phyloP scores from a whole-genome alignment of 2,329 filamentous ascomycete genomes.

The Geosmithia flava region DNA sequence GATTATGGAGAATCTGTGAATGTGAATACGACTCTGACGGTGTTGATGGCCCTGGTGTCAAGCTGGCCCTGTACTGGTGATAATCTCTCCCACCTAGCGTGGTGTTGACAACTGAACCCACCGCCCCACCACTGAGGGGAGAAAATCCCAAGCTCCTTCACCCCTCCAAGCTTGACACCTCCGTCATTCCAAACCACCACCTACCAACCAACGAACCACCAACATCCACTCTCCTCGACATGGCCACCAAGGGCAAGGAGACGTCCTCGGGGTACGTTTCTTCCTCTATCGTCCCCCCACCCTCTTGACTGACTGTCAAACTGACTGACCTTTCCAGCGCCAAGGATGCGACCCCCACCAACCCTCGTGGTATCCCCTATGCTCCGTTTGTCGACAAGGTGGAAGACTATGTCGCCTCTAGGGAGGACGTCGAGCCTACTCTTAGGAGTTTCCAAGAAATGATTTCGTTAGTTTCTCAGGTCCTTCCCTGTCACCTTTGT shows the following conservation, averaged over 20 bases:
- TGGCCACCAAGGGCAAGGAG: constrained; percentile 28
- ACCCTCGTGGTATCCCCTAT: constrained; percentile 71
- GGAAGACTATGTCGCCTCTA: constrained; percentile 72
- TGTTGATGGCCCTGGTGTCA: too few relatives aligned
- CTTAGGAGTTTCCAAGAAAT: constrained; percentile 83
- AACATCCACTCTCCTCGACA: constrained; percentile 10
- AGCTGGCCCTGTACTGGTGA: too few relatives aligned
- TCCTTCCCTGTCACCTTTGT: background rate
- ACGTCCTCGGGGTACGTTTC: constrained; percentile 18
- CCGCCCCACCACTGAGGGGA: background rate
- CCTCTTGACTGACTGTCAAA: background rate
- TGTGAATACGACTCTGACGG: too few relatives aligned
- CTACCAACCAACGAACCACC: background rate
- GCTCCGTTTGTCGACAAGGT: constrained; percentile 82
- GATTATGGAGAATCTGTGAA: too few relatives aligned
- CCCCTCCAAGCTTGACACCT: background rate
- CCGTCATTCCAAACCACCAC: too few relatives aligned
- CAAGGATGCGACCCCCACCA: constrained; percentile 47
- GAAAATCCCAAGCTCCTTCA: background rate
- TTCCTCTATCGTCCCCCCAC: background rate
- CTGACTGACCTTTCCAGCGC: constrained; percentile 7
- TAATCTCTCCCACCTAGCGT: background rate
- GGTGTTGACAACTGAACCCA: background rate
- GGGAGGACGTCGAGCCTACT: constrained; percentile 68
- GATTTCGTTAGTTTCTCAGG: constrained; percentile 59